These are phyloP conservation scores for Phyllosticta citriasiana DNA, from an alignment of 2,329 filamentous ascomycete species.

Conservation along the genomic window DNA sequence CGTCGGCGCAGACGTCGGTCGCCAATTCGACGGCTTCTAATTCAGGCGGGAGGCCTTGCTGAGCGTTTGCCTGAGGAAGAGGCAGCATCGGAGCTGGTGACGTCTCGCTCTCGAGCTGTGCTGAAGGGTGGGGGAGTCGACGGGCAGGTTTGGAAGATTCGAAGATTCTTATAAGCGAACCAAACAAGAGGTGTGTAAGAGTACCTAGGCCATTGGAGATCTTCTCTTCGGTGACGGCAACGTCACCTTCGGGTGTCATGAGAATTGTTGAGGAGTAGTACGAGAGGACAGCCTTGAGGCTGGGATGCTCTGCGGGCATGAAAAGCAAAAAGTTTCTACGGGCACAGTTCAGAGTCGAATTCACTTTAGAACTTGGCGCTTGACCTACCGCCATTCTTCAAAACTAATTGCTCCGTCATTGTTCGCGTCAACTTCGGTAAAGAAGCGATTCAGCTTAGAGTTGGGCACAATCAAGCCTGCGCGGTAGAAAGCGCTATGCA, in stretches of 20 bases:
- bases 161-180: conserved; percentile 62
- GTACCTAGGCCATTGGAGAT: conserved; percentile 92
- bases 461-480: conserved; percentile 71
- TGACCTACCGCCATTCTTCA: conserved; percentile 86
- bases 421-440: conserved; percentile 80
- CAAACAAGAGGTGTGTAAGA: conserved; percentile 67
- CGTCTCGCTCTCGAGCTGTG: conserved; percentile 4
- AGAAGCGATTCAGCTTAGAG: conserved; percentile 73
- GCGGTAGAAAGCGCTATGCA: conserved; percentile 65
- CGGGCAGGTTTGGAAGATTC: conserved; percentile 30
- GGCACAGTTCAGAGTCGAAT: conserved; percentile 7
- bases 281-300: conserved; percentile 72
- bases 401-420: conserved; percentile 80
- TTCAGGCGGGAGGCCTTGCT: conserved; percentile 18
- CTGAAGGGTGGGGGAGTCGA: conserved; percentile 18
- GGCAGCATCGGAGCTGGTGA: conserved; percentile 16
- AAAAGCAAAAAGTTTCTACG: conserved; percentile 85
- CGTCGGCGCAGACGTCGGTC: conserved; percentile 14
- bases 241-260: conserved; percentile 89
- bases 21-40: conserved; percentile 13
- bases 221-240: conserved; percentile 79
- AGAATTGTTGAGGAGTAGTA: conserved; percentile 87
- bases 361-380: background rate
- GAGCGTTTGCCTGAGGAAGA: conserved; percentile 19
- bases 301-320: conserved; percentile 59